Evolutionary conservation across 306 rosid species (phyloP).

Genomic region (Dryas alaskensis): DNA sequence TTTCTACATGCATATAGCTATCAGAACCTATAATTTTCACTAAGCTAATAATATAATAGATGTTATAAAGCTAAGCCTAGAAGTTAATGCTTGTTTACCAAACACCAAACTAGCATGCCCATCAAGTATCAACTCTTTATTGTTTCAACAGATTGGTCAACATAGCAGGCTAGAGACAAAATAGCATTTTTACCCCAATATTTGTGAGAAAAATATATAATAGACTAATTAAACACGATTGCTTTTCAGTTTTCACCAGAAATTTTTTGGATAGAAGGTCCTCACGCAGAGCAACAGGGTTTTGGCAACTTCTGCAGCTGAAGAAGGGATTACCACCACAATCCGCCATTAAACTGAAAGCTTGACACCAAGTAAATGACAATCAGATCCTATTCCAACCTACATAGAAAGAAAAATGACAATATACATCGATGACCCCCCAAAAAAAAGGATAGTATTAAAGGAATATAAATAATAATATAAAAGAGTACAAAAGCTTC

Average conservation of each 20-base stretch:
- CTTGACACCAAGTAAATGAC: background rate
- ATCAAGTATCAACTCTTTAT: background rate
- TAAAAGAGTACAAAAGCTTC: no score
- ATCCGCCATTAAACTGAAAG: constrained; percentile 24
- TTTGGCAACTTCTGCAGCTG: constrained; percentile 33
- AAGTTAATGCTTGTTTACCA: background rate
- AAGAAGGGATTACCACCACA: constrained; percentile 18
- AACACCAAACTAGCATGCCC: background rate
- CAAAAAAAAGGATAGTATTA: no score
- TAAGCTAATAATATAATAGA: no score
- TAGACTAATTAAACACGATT: no score
- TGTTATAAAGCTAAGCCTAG: background rate
- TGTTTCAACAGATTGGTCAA: no score
- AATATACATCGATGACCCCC: background rate
- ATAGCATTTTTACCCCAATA: no score
- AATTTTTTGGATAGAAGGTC: constrained; percentile 35
- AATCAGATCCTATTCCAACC: background rate
- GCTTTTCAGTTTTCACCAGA: constrained; percentile 18
- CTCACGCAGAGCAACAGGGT: constrained; percentile 31
- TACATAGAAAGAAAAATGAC: background rate
- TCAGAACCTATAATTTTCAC: no score
- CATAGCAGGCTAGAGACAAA: no score
- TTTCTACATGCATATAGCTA: no score
- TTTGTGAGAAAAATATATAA: no score
- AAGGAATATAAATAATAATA: no score